These are phyloP conservation scores for Phalaenopsis aphrodite DNA, from an alignment of 106 monocot genomes.

Conservation along the genomic window DNA sequence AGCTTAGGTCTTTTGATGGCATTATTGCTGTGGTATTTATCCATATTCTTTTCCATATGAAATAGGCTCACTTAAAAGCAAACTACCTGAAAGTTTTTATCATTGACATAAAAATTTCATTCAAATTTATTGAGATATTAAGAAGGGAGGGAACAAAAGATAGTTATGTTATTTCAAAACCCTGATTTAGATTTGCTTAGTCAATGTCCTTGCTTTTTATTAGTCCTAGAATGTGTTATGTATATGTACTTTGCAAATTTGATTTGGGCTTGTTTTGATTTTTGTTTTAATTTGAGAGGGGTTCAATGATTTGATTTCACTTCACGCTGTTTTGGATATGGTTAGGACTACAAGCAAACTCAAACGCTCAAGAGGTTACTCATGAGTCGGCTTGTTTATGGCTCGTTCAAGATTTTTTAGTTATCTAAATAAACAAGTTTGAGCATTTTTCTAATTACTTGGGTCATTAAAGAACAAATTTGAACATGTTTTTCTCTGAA, in stretches of 20 bases:
- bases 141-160: background rate
- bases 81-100: background rate
- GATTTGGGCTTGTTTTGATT: background rate
- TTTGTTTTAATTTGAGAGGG: background rate
- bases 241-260: background rate
- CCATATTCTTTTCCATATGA: background rate
- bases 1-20: conserved; percentile 74
- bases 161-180: background rate
- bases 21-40: conserved; percentile 70
- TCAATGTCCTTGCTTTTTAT: background rate
- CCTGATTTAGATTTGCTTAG: background rate
- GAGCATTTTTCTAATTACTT: too few relatives aligned
- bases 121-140: conserved; percentile 7
- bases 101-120: background rate
- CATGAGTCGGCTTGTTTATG: too few relatives aligned
- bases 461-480: too few relatives aligned
- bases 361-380: too few relatives aligned
- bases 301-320: conserved; percentile 2
- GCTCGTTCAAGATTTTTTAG: too few relatives aligned
- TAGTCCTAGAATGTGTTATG: background rate
- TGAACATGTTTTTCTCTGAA: too few relatives aligned
- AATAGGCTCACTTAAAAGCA: background rate
- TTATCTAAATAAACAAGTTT: too few relatives aligned
- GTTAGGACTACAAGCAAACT: background rate
- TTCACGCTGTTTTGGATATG: background rate